A percentile compares a stretch with the other conserved stretches of the same genome.
These are phyloP conservation scores for Pyrenochaeta sp. DNA, from an alignment of 2,329 filamentous ascomycete genomes.

Conservation along the genomic window DNA sequence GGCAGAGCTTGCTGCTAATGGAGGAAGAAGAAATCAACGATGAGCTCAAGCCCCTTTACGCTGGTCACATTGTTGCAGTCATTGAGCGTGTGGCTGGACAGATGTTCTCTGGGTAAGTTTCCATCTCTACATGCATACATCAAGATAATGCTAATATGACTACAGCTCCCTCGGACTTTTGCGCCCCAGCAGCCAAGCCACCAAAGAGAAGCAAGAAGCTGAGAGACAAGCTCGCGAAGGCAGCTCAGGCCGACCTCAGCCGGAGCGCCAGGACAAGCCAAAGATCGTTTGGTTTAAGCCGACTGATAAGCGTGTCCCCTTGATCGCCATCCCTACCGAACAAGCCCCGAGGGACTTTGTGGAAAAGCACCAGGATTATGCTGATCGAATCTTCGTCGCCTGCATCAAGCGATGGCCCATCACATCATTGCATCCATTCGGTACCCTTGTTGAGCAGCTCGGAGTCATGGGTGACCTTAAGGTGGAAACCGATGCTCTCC, in stretches of 20 bases:
- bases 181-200: conserved; percentile 95
- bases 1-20: conserved; percentile 93
- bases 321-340: conserved; percentile 98
- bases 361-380: conserved; percentile 97
- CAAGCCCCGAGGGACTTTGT: conserved; percentile 98
- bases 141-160: conserved; percentile 20
- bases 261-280: conserved; percentile 91
- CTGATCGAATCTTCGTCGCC: conserved; percentile 96
- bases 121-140: not conserved
- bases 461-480: conserved; percentile 97
- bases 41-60: conserved; percentile 96
- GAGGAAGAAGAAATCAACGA: conserved; percentile 99
- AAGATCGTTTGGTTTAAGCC: conserved; percentile 99
- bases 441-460: conserved; percentile 94
- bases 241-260: conserved; percentile 72
- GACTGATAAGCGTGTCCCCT: conserved; percentile 95
- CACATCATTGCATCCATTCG: conserved; percentile 98
- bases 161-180: conserved; percentile 83
- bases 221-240: conserved; percentile 92
- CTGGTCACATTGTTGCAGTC: conserved; percentile 95
- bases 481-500: conserved; percentile 95
- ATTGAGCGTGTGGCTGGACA: conserved; percentile 96
- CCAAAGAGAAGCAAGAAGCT: conserved; percentile 98
- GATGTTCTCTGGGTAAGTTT: conserved; percentile 83
- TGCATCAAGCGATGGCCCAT: conserved; percentile 99